A percentile compares a stretch with the other conserved stretches of the same genome.
Conservation (phyloP, 768 basidiomycete genomes). For the Nevesoporus exiguus region DNA sequence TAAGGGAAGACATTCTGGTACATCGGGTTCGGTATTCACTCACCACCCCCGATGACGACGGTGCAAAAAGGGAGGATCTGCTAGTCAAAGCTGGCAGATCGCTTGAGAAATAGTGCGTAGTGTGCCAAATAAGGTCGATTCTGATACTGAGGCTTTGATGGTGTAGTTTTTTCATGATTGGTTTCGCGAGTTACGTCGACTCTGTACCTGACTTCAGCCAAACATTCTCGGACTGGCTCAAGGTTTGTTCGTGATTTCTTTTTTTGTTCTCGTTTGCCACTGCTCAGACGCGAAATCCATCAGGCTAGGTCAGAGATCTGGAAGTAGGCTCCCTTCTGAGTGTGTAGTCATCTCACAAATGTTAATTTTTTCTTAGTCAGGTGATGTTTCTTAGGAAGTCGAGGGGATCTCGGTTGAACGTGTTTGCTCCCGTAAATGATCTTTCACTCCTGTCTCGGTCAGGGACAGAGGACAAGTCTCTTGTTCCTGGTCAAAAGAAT, state of each 20-base stretch:
- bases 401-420: conserved; percentile 73
- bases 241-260: conserved; percentile 40
- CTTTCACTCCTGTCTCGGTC: conserved; percentile 77
- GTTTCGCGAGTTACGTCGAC: conserved; percentile 86
- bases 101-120: conserved; percentile 83
- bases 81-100: conserved; percentile 69
- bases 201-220: conserved; percentile 59
- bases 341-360: neutral
- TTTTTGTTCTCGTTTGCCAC: neutral
- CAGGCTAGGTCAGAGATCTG: conserved; percentile 85
- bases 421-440: conserved; percentile 92
- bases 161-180: conserved; percentile 86
- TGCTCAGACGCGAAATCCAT: neutral
- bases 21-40: conserved; percentile 85
- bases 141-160: neutral
- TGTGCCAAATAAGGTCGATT: neutral
- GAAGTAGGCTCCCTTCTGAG: conserved; percentile 56
- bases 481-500: conserved; percentile 67
- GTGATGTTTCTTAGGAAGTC: conserved; percentile 81
- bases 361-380: conserved; percentile 50
- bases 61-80: conserved; percentile 46
- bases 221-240: conserved; percentile 85
- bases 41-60: conserved; percentile 66
- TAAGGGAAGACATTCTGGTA: conserved; percentile 84
- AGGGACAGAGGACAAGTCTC: conserved; percentile 51